Evolutionary conservation across 139 green algal genomes (phyloP), one percentile per base, ranked within the genome.

Genomic region (Desmodesmus armatus): DNA sequence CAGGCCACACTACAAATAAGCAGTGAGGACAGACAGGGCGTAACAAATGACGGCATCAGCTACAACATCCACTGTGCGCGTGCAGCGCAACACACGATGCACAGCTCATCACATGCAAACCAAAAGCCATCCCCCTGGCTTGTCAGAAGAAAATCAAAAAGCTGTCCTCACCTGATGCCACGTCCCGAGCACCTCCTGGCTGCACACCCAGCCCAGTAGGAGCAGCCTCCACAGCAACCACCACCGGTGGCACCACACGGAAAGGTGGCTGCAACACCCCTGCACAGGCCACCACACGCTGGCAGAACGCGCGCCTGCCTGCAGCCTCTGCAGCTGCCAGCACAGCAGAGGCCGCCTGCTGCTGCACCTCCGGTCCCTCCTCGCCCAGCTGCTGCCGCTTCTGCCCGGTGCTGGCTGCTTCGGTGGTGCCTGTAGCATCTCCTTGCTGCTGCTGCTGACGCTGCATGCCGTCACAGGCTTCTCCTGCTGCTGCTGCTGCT

Each of bases 161-260:
- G 15, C 33, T 19, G 43, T 49, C 49, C 70, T 39, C 27, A 58
- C 41, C 71, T 80, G 71, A 40, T 47, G 63, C 44, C 5, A 35
- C n/a, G 21, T 27, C 49, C 51, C 69, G 49, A 3, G 37, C 53
- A 9, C 33, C 69, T 3, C n/a, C 55, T 21, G 49, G 7, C n/a
- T 77, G 44, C 73, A 67, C 37, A 19, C 73, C 60, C 43, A 60
- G 31, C 11, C 29, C 40, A 33, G 41, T 29, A 44, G 33, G 33
- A 33, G 75, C 39, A 21, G 62, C 71, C 11, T 41, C 15, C 44
- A 87, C 70, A 65, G 60, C 60, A n/a, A 60, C 72, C 15, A 86
- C 51, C 31, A 37, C 15, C 3, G 74, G 74, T 27, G 60, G 51
- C n/a, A 23, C 29, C 62, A 84, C 23, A 15, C 27, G 29, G 47